Conservation (phyloP, 306 rosid genomes). For the Cucurbita ficifolia region DNA sequence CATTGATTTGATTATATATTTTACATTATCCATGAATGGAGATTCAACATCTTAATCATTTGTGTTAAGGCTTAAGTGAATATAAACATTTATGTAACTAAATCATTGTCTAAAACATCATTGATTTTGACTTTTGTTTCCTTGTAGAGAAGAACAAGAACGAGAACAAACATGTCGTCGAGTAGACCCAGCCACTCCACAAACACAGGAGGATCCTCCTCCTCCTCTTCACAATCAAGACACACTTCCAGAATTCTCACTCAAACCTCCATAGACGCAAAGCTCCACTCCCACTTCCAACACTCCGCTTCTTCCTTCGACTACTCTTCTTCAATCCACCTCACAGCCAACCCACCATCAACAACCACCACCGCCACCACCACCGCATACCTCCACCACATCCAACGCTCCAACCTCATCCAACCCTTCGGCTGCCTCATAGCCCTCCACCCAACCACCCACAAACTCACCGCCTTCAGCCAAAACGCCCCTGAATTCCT, state of each 20-base stretch:
- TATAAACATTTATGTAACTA: too few species aligned
- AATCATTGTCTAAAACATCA: constrained; percentile 17
- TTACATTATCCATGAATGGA: too few species aligned
- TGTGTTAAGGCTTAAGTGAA: too few species aligned
- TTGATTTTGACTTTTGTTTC: neutral
- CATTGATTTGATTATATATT: too few species aligned
- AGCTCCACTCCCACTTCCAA: constrained; percentile 71
- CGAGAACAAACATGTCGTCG: constrained; percentile 42
- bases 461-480: constrained; percentile 75
- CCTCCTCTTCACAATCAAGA: constrained; percentile 30
- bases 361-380: constrained; percentile 47
- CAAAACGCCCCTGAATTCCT: constrained; percentile 86
- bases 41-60: too few species aligned
- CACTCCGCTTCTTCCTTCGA: constrained; percentile 70
- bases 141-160: constrained; percentile 34
- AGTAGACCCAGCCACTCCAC: constrained; percentile 56
- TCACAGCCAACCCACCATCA: constrained; percentile 20
- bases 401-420: constrained; percentile 72
- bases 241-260: constrained; percentile 58
- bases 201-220: constrained; percentile 25
- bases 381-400: constrained; percentile 67
- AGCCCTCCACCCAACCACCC: constrained; percentile 73
- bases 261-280: constrained; percentile 86
- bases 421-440: constrained; percentile 89
- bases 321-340: constrained; percentile 65